Evolutionary conservation across 192 early-diverging fungal species (phyloP).

Genomic region (Backusella liffmaniae): DNA sequence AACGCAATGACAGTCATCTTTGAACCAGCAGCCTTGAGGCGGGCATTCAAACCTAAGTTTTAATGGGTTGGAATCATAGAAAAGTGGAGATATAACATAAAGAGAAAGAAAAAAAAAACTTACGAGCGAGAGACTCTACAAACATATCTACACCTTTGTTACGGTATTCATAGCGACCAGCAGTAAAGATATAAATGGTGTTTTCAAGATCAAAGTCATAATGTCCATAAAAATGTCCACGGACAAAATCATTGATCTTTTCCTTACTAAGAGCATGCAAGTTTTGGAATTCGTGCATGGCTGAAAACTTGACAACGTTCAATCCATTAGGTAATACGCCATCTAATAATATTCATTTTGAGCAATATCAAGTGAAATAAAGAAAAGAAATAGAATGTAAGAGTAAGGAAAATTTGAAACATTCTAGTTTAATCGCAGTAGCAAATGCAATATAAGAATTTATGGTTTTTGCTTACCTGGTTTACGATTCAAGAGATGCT

Average conservation of each 20-base stretch:
- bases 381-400: not conserved
- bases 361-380: not conserved
- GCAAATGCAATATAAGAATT: not conserved
- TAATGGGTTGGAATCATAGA: not conserved
- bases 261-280: slow-evolving; percentile 91
- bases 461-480: slow-evolving; percentile 56
- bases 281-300: slow-evolving; percentile 99
- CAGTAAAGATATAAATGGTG: slow-evolving; percentile 96
- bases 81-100: not conserved
- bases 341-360: slow-evolving; percentile 48
- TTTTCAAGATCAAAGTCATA: slow-evolving; percentile 96
- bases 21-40: slow-evolving; percentile 80
- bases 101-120: slow-evolving; percentile 28
- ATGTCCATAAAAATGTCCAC: slow-evolving; percentile 98
- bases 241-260: slow-evolving; percentile 94
- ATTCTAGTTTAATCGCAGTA: not conserved
- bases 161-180: slow-evolving; percentile 95
- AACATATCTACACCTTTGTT: slow-evolving; percentile 99
- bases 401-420: not conserved
- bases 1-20: slow-evolving; percentile 93
- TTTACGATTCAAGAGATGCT: slow-evolving; percentile 91
- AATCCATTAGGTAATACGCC: slow-evolving; percentile 95
- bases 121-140: slow-evolving; percentile 88
- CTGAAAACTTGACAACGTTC: slow-evolving; percentile 95
- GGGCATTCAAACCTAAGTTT: slow-evolving; percentile 72